phyloP scores from a whole-genome alignment of 2,329 filamentous ascomycete species.

The Ascochyta lentis region DNA sequence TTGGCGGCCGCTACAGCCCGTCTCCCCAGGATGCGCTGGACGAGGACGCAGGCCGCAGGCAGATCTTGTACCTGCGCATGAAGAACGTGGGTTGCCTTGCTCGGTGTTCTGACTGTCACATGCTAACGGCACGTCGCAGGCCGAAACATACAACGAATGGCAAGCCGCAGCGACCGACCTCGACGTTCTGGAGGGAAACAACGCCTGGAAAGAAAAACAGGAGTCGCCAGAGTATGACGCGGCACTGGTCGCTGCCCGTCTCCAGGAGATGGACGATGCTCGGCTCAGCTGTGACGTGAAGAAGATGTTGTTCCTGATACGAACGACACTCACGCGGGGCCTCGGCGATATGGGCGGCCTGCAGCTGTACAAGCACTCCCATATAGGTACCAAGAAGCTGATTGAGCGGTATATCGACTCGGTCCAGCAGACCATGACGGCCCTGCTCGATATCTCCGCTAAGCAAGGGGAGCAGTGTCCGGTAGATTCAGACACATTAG shows the following conservation, averaged over 20 bases:
- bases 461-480: slow-evolving; percentile 56
- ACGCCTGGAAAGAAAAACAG: slow-evolving; percentile 77
- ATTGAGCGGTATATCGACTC: slow-evolving; percentile 89
- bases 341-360: slow-evolving; percentile 86
- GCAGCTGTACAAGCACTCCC: slow-evolving; percentile 80
- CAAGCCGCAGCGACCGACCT: slow-evolving; percentile 75
- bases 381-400: slow-evolving; percentile 83
- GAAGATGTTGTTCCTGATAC: slow-evolving; percentile 79
- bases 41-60: slow-evolving; percentile 52
- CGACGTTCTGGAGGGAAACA: slow-evolving; percentile 79
- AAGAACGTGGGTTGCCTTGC: slow-evolving; percentile 62
- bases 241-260: slow-evolving; percentile 70
- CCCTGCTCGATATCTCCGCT: slow-evolving; percentile 69
- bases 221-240: slow-evolving; percentile 75
- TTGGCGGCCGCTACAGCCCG: slow-evolving; percentile 24
- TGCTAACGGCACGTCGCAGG: slow-evolving; percentile 56
- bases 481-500: slow-evolving; percentile 64
- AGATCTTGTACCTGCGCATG: slow-evolving; percentile 69
- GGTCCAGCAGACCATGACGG: slow-evolving; percentile 74
- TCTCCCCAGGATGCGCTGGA: slow-evolving; percentile 13
- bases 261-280: slow-evolving; percentile 77
- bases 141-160: slow-evolving; percentile 75
- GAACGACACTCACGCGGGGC: slow-evolving; percentile 80
- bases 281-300: slow-evolving; percentile 73
- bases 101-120: slow-evolving; percentile 30